phyloP scores from a whole-genome alignment of 2,329 filamentous ascomycete species.

The Capronia americana region DNA sequence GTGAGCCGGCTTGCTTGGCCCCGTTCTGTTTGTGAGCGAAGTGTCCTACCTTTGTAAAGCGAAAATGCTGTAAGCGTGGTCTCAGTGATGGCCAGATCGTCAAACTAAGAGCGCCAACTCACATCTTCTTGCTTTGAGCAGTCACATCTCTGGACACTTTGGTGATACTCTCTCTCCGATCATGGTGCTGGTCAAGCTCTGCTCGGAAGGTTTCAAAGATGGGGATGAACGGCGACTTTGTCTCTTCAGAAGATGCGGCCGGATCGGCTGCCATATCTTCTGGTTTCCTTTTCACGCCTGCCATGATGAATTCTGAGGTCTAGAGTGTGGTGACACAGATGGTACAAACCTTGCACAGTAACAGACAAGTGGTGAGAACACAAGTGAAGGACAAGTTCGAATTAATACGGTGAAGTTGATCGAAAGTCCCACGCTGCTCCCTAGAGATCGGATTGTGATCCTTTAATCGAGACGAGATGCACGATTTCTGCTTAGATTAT shows the following conservation, averaged over 20 bases:
- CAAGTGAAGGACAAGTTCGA: neutral
- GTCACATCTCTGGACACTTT: constrained; percentile 94
- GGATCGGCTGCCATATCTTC: constrained; percentile 31
- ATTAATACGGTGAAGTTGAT: neutral
- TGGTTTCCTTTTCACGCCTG: constrained; percentile 37
- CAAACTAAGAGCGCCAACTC: constrained; percentile 42
- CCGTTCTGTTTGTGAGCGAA: neutral
- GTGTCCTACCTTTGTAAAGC: constrained; percentile 73
- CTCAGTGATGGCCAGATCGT: constrained; percentile 13
- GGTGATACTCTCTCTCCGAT: constrained; percentile 85
- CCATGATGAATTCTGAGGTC: constrained; percentile 31
- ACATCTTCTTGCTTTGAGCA: constrained; percentile 97
- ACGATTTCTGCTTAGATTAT: neutral
- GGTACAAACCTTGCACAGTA: constrained; percentile 7
- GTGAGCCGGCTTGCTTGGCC: neutral
- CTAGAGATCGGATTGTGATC: neutral
- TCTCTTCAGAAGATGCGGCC: constrained; percentile 29
- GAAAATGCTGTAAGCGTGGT: constrained; percentile 68
- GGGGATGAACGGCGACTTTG: constrained; percentile 56
- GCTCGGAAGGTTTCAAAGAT: constrained; percentile 88
- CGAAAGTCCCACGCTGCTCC: neutral
- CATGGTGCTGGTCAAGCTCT: constrained; percentile 93
- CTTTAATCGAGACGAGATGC: neutral
- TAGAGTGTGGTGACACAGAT: neutral
- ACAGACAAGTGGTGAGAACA: neutral